Percentiles rank a stretch among this genome's conserved stretches.
phyloP scores from a whole-genome alignment of 177 flowering plant genomes.

The Vitis hybrid region DNA sequence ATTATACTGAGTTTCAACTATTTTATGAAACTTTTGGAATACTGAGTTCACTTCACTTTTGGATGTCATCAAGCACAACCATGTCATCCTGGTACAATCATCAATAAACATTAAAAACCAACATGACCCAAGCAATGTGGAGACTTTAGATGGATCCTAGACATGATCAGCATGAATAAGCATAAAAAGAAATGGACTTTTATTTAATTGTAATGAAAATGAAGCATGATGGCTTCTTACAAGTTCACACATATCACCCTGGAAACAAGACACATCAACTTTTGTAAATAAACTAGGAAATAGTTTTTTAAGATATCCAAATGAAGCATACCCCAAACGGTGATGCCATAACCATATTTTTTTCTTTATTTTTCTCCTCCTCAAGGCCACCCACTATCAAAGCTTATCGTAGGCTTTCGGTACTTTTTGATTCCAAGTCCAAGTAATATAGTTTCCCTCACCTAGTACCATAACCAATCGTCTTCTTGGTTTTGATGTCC shows the following conservation, averaged over 20 bases:
- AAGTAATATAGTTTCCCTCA: neutral
- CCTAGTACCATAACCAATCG: neutral
- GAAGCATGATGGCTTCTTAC: neutral
- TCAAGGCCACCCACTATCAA: too few relatives aligned
- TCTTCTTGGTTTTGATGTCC: neutral
- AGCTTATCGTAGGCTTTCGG: too few relatives aligned
- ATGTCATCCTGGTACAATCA: neutral
- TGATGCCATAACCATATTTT: neutral
- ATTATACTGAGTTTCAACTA: too few relatives aligned
- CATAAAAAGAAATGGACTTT: neutral
- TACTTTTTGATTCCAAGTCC: neutral
- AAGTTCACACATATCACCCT: too few relatives aligned
- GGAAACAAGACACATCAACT: too few relatives aligned
- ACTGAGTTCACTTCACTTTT: neutral
- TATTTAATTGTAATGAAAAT: neutral
- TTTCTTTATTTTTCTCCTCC: neutral
- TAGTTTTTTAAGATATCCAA: neutral
- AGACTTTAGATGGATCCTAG: neutral
- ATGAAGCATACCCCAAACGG: neutral
- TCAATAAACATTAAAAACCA: neutral
- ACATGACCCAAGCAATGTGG: neutral
- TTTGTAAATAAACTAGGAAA: too few relatives aligned
- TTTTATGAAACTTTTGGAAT: neutral
- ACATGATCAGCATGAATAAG: too few relatives aligned
- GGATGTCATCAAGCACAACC: neutral